Evolutionary conservation across 2,329 filamentous ascomycete species (phyloP).

Genomic region (Ceratocystis papillata): DNA sequence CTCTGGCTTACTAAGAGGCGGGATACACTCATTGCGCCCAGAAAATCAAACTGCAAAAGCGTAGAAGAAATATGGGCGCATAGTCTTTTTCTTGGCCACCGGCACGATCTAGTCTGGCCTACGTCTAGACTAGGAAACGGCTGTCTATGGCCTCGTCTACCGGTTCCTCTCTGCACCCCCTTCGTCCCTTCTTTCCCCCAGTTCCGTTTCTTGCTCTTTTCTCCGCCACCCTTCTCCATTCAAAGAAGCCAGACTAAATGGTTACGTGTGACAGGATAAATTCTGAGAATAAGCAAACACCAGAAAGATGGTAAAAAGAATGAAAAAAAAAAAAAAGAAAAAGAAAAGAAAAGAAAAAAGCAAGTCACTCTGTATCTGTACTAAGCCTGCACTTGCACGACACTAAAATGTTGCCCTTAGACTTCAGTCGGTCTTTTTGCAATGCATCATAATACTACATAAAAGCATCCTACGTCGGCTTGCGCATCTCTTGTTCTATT

Average conservation of each 20-base stretch:
- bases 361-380: neutral
- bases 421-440: constrained; percentile 11
- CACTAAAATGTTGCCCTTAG: constrained; percentile 12
- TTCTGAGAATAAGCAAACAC: neutral
- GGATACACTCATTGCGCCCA: neutral
- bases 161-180: neutral
- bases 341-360: neutral
- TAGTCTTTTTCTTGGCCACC: no score
- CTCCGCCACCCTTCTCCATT: neutral
- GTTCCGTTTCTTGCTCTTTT: no score
- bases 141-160: no score
- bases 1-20: no score
- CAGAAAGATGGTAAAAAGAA: neutral
- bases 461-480: neutral
- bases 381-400: neutral
- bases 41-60: neutral
- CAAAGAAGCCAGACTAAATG: neutral
- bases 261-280: neutral
- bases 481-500: constrained; percentile 7
- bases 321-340: neutral
- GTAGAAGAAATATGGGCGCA: no score
- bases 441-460: constrained; percentile 8
- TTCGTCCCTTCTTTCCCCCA: neutral
- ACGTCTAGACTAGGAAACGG: no score
- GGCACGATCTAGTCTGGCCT: no score